These are phyloP conservation scores for Lipomyces spencermartinsiae DNA, from an alignment of 805 yeast genomes.

Conservation along the genomic window DNA sequence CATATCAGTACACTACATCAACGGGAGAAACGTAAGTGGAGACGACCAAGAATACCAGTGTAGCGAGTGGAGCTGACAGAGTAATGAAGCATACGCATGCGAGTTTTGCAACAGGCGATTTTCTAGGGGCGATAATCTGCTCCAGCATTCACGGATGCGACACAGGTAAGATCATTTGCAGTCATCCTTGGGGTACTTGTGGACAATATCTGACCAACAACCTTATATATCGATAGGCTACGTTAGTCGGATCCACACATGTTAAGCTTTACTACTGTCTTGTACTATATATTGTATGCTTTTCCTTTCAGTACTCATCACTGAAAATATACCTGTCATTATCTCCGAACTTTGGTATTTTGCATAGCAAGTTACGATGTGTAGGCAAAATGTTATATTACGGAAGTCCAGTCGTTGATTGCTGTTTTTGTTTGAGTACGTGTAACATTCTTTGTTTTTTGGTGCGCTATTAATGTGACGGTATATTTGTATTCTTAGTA, in stretches of 20 bases:
- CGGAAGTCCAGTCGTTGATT: not conserved
- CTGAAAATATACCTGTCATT: not conserved
- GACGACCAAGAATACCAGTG: not conserved
- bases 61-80: not conserved
- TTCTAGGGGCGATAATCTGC: slow-evolving; percentile 68
- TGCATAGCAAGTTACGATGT: not conserved
- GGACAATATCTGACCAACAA: not conserved
- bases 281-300: not conserved
- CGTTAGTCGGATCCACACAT: not conserved
- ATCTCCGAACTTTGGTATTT: not conserved
- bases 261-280: not conserved
- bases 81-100: slow-evolving; percentile 57
- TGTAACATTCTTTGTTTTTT: not conserved
- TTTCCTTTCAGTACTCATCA: not conserved
- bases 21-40: slow-evolving; percentile 60
- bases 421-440: not conserved
- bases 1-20: slow-evolving; percentile 75
- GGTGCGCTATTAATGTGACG: not conserved
- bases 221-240: not conserved
- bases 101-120: slow-evolving; percentile 66
- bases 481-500: not conserved
- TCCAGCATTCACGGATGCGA: slow-evolving; percentile 71
- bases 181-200: not conserved
- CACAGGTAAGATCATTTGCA: slow-evolving; percentile 19
- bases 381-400: not conserved